Evolutionary conservation across 768 basidiomycete species (phyloP).

Genomic region (Auriscalpium orientale): DNA sequence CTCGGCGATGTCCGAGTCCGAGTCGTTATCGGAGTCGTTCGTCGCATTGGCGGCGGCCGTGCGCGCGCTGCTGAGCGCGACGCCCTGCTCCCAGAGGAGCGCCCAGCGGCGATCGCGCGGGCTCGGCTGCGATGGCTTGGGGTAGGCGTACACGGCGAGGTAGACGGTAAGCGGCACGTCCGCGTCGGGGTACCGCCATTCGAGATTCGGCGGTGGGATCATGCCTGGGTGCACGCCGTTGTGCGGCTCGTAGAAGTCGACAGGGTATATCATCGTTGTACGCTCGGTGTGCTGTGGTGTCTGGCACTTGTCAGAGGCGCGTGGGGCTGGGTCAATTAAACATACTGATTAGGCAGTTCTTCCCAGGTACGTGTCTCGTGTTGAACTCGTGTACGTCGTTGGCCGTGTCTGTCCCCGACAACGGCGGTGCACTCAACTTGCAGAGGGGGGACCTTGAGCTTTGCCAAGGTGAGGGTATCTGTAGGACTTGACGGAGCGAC

Average conservation of each 20-base stretch:
- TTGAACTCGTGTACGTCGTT: too few species aligned
- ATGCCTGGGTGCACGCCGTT: conserved; percentile 14
- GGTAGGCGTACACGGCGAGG: conserved; percentile 13
- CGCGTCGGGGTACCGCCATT: conserved; percentile 10
- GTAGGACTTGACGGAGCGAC: too few species aligned
- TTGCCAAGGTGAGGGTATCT: too few species aligned
- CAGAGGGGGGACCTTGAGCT: too few species aligned
- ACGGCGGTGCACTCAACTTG: too few species aligned
- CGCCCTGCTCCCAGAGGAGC: conserved; percentile 9
- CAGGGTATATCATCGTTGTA: conserved; percentile 5
- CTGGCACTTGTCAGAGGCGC: not conserved
- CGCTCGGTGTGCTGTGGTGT: not conserved
- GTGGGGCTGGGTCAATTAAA: not conserved
- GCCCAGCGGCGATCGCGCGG: conserved; percentile 14
- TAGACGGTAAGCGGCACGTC: conserved; percentile 7
- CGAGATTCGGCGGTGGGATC: conserved; percentile 10
- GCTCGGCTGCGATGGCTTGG: conserved; percentile 4
- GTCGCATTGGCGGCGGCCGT: too few species aligned
- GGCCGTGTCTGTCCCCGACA: too few species aligned
- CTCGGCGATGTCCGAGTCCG: not conserved
- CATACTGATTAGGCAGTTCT: too few species aligned
- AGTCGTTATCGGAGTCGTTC: not conserved
- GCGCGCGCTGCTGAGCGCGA: not conserved
- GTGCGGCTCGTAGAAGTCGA: conserved; percentile 13
- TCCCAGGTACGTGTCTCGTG: too few species aligned